Conservation (phyloP, 2,329 filamentous ascomycete species). For the Hypoxylon sp. region DNA sequence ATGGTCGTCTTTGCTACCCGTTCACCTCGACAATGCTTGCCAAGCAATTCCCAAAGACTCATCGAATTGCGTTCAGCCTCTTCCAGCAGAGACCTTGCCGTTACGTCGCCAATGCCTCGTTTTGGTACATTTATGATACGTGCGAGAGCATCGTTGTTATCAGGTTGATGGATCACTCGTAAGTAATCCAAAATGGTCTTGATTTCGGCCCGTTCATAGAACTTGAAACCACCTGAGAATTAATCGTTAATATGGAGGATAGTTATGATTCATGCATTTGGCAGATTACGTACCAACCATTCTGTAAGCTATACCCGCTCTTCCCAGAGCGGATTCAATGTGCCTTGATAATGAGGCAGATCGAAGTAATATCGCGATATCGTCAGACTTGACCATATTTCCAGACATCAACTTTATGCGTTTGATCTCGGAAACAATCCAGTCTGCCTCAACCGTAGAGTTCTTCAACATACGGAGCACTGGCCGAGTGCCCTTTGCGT, state of each 20-base stretch:
- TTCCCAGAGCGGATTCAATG: slow-evolving; percentile 87
- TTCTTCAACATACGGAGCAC: slow-evolving; percentile 82
- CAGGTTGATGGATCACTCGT: slow-evolving; percentile 84
- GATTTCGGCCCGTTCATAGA: slow-evolving; percentile 92
- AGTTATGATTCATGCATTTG: neutral
- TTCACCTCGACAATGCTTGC: slow-evolving; percentile 66
- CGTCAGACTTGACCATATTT: slow-evolving; percentile 78
- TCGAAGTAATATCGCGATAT: slow-evolving; percentile 89
- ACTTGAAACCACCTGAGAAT: slow-evolving; percentile 76
- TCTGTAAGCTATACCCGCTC: slow-evolving; percentile 85
- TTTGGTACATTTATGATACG: slow-evolving; percentile 88
- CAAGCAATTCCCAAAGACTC: slow-evolving; percentile 82
- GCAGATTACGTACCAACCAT: slow-evolving; percentile 78
- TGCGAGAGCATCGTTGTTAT: slow-evolving; percentile 88
- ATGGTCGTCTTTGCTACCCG: slow-evolving; percentile 65
- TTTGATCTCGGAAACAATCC: slow-evolving; percentile 89
- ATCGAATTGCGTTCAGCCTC: slow-evolving; percentile 80
- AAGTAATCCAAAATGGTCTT: slow-evolving; percentile 91
- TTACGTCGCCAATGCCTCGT: slow-evolving; percentile 84
- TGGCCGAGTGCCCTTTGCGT: slow-evolving; percentile 82
- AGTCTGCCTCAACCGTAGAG: slow-evolving; percentile 82
- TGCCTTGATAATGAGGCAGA: slow-evolving; percentile 86
- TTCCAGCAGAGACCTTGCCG: slow-evolving; percentile 79
- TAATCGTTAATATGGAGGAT: slow-evolving; percentile 21
- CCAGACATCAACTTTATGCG: slow-evolving; percentile 80